Base-by-base conservation (phyloP, 108 stramenopile genomes). In the Nitzschia putrida region DNA sequence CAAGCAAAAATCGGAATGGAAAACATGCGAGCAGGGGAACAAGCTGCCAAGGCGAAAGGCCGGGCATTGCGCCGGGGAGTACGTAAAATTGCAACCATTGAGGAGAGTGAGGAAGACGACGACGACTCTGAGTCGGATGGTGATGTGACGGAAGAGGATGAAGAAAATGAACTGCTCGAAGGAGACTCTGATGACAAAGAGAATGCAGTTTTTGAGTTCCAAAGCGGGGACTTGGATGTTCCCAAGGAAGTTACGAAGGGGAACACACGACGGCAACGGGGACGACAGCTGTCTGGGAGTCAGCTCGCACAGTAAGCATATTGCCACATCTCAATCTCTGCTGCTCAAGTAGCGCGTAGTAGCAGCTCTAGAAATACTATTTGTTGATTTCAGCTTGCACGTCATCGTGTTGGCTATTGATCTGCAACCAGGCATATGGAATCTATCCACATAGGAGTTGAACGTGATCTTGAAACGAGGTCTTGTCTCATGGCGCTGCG, bases 1-100 rank as follows among this genome's bases (percentile, higher is more conserved):
- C 51, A 80, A 47, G 82, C 91, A 8, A 77, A 64, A 21, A 43
- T 77, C 38, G 89, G 85, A 20, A 55, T 64, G 55, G 88, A 89
- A 47, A 88, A 94, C 65, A 72, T 86, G 53, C 64, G 64, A 11
- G 88, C 88, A 3, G 83, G 68, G 18, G 77, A 85, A 38, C 91
- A 92, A 72, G 91, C 95, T 0, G 57, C 64, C 26, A 68, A 77
- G 45, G 75, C 75, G 22, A 81, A 77, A 43, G 71, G 66, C 21
- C 76, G 73, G 11, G 80, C 88, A 23, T 72, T 80, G n/a, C 78
- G 81, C 49, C 78, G 86, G 20, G 82, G 73, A 7, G 81, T 67
- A 18, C 75, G 74, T 42, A 77, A 69, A 11, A 80, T 53, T 20
- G 64, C 76, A 0, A 66, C 60, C 54, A 74, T 61, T 53, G 69